Evolutionary conservation across 2,329 filamentous ascomycete genomes (phyloP).

Genomic region (Colletotrichum abscissum): DNA sequence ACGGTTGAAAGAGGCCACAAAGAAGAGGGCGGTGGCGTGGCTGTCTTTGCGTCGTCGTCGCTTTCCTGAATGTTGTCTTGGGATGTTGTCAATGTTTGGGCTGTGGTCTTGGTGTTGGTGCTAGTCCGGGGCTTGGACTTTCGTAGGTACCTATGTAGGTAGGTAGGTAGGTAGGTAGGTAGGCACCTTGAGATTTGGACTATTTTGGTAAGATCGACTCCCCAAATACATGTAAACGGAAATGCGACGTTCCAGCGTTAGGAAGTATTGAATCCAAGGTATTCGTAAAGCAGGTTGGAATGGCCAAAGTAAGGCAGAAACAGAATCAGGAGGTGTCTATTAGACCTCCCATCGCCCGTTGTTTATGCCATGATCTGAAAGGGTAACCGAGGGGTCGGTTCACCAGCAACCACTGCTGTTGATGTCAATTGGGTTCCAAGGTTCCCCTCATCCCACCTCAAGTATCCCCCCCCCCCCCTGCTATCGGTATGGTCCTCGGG

Average conservation of each 20-base stretch:
- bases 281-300: too few relatives aligned
- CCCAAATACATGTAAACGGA: background rate
- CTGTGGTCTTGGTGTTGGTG: background rate
- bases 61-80: background rate
- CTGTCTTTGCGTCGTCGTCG: background rate
- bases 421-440: conserved; percentile 8
- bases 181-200: too few relatives aligned
- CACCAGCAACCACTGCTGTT: conserved; percentile 33
- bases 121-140: background rate
- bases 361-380: conserved; percentile 10
- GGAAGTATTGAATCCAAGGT: background rate
- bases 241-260: background rate
- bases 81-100: background rate
- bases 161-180: too few relatives aligned
- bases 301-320: background rate
- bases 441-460: conserved; percentile 6
- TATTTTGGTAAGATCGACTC: background rate
- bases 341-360: background rate
- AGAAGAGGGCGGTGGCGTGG: conserved; percentile 10
- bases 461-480: background rate
- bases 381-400: conserved; percentile 24
- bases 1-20: background rate
- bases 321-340: background rate
- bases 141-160: background rate
- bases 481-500: background rate